phyloP scores from a whole-genome alignment of 2,329 filamentous ascomycete species.

The Cercospora janseana region DNA sequence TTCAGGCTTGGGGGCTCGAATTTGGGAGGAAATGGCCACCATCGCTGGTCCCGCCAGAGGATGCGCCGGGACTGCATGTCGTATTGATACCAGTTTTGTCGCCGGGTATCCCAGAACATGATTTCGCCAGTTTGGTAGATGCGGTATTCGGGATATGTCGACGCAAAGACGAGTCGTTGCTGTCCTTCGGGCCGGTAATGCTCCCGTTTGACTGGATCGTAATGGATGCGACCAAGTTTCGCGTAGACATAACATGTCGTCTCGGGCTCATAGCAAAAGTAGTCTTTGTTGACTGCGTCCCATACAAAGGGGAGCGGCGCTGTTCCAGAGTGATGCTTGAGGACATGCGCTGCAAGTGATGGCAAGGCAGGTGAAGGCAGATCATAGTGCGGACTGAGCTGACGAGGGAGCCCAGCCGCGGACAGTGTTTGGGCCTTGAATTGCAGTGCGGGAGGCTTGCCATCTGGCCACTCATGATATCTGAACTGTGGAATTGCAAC shows the following conservation, averaged over 20 bases:
- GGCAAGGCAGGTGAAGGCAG: neutral
- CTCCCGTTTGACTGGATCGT: constrained; percentile 17
- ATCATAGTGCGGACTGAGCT: constrained; percentile 11
- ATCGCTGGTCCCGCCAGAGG: constrained; percentile 16
- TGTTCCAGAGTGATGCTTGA: constrained; percentile 5
- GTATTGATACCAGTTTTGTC: constrained; percentile 18
- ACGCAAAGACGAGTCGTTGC: constrained; percentile 12
- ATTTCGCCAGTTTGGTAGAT: constrained; percentile 18
- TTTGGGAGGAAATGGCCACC: constrained; percentile 19
- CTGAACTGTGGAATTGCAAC: constrained; percentile 12
- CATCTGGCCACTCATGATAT: constrained; percentile 19
- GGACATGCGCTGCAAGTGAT: neutral
- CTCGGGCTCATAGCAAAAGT: constrained; percentile 19
- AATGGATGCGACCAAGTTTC: constrained; percentile 15
- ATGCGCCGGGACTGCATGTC: constrained; percentile 16
- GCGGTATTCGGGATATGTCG: constrained; percentile 13
- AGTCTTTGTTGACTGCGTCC: constrained; percentile 15
- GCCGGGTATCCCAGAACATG: constrained; percentile 16
- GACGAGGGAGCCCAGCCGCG: constrained; percentile 1
- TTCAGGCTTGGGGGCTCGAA: constrained; percentile 10
- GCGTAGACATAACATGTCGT: constrained; percentile 19
- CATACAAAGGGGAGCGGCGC: constrained; percentile 16
- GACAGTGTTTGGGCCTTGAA: constrained; percentile 10
- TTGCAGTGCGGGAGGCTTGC: constrained; percentile 10
- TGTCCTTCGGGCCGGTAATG: constrained; percentile 14